phyloP scores from a whole-genome alignment of 345 rosid genomes.

The Streptanthus diversifolius region DNA sequence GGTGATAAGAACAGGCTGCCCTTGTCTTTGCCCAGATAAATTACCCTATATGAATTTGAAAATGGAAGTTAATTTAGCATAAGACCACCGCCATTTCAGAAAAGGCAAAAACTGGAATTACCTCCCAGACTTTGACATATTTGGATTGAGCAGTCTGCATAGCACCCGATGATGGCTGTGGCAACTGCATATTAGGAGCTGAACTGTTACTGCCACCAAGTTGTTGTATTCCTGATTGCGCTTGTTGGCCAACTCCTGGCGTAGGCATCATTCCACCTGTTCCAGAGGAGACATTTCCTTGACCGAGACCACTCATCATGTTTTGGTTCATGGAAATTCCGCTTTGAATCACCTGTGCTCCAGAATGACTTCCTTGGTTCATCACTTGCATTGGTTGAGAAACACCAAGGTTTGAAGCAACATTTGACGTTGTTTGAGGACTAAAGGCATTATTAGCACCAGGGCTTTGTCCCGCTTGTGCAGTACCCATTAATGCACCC shows the following conservation, averaged over 20 bases:
- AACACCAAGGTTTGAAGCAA: constrained; percentile 64
- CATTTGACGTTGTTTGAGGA: constrained; percentile 55
- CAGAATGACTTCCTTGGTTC: constrained; percentile 82
- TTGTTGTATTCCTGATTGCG: constrained; percentile 61
- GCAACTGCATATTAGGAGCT: constrained; percentile 61
- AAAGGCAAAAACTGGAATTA: constrained; percentile 33
- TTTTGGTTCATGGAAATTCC: constrained; percentile 77
- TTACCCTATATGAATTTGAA: constrained; percentile 60
- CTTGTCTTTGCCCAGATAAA: constrained; percentile 91
- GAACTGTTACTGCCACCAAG: constrained; percentile 58
- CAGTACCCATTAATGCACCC: constrained; percentile 59
- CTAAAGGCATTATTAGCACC: constrained; percentile 41
- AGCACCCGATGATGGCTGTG: constrained; percentile 69
- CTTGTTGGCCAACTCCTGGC: constrained; percentile 83
- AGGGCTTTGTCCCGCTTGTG: constrained; percentile 60
- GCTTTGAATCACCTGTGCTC: constrained; percentile 71
- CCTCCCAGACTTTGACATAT: constrained; percentile 98
- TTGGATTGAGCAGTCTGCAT: constrained; percentile 72
- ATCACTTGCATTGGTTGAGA: constrained; percentile 74
- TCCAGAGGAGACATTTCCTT: constrained; percentile 66
- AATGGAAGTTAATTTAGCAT: neutral
- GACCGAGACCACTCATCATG: constrained; percentile 68
- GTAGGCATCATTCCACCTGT: constrained; percentile 80
- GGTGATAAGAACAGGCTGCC: constrained; percentile 97
- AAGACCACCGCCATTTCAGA: constrained; percentile 5